Base-by-base conservation (phyloP, 768 basidiomycete species). In the Royoungia palumana region DNA sequence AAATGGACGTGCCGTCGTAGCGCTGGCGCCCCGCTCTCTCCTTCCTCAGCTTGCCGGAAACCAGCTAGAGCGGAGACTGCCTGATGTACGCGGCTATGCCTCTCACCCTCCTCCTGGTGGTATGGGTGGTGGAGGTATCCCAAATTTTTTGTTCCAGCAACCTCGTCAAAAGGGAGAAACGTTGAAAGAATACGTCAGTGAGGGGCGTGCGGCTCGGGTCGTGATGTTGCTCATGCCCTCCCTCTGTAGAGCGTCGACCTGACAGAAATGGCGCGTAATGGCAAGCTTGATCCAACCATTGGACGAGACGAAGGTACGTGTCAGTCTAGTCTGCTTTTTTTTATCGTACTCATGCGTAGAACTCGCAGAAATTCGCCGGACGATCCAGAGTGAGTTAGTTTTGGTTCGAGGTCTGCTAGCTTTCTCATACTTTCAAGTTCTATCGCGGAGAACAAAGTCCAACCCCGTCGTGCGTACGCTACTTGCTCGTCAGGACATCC, bases 221-320 rank as follows among this genome's bases (percentile, higher is more conserved):
- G 17, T 6, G 24, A n/a, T 17, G 7, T 36, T 20, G 14, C 36
- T 41, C n/a, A 41, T 17, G 11, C n/a, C 24, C 8, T 4, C 25
- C 16, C 13, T 22, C 21, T 32, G 4, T 50, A 91, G 89, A 89
- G 88, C 54, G 73, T 83, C 2, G 93, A 95, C 60, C 67, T 94
- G 22, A 96, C 91, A 0, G 84, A 92, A 57, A 72, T 92, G 58
- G 93, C 93, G 2, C 80, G 74, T 55, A 73, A 85, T 28, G 93
- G 94, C 24, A 93, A 94, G 63, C 72, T 95, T 3, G 93, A 96
- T 65, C 93, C 93, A 1, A 85, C 82, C 6, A 96, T 96, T 65
- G 93, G 93, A 4, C 72, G 90, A 60, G 90, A 92, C 51, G 89
- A 92, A 71, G 89, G 88, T 78, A 53, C 20, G 58, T 46, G 17